Evolutionary conservation across 371 early-diverging fungal species (phyloP).

Genomic region (Modicella reniformis): DNA sequence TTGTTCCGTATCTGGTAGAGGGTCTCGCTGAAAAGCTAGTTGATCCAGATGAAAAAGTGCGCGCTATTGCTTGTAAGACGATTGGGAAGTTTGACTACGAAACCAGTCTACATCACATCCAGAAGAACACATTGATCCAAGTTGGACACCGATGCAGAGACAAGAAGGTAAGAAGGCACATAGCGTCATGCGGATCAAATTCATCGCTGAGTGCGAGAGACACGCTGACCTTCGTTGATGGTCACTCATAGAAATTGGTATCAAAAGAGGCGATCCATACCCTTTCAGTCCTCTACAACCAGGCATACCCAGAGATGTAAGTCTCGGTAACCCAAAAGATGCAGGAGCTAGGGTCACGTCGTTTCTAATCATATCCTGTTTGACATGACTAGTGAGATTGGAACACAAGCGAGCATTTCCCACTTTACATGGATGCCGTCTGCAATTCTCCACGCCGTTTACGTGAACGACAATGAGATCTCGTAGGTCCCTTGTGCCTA

Average conservation of each 20-base stretch:
- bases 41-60: slow-evolving; percentile 95
- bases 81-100: slow-evolving; percentile 73
- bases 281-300: slow-evolving; percentile 75
- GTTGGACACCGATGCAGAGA: slow-evolving; percentile 86
- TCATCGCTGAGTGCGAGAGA: neutral
- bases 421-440: slow-evolving; percentile 88
- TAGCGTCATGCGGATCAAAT: slow-evolving; percentile 5
- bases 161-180: slow-evolving; percentile 82
- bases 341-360: too few species aligned
- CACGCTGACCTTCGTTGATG: neutral
- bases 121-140: slow-evolving; percentile 67
- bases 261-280: slow-evolving; percentile 81
- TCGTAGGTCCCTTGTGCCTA: slow-evolving; percentile 58
- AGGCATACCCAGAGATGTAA: slow-evolving; percentile 75
- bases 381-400: slow-evolving; percentile 32
- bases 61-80: slow-evolving; percentile 76
- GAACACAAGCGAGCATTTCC: slow-evolving; percentile 28
- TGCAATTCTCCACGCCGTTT: slow-evolving; percentile 77
- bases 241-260: slow-evolving; percentile 58
- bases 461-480: slow-evolving; percentile 82
- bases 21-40: slow-evolving; percentile 76
- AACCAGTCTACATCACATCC: slow-evolving; percentile 61
- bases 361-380: neutral
- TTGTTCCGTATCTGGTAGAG: slow-evolving; percentile 49
- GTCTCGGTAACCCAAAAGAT: neutral